phyloP scores from a whole-genome alignment of 2,329 filamentous ascomycete genomes.

The Monilinia vaccinii-corymbosi region DNA sequence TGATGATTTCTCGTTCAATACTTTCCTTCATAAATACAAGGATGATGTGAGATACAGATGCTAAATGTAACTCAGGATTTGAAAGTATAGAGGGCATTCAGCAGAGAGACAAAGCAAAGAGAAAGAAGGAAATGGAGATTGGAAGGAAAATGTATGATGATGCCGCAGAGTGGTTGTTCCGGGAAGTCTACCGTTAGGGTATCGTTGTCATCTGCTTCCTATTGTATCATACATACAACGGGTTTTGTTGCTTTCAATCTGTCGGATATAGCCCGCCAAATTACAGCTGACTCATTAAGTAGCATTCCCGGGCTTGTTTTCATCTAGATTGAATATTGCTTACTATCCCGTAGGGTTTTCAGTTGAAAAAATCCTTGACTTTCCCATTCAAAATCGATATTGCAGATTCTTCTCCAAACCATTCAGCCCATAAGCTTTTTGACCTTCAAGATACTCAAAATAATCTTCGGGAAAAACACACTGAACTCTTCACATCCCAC shows the following conservation, averaged over 20 bases:
- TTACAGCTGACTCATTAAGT: too few species aligned
- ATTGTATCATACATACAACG: too few species aligned
- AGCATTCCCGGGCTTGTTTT: background rate
- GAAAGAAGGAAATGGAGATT: background rate
- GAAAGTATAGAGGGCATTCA: background rate
- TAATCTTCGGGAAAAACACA: too few species aligned
- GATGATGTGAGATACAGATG: background rate
- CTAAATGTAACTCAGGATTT: background rate
- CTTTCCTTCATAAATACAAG: background rate
- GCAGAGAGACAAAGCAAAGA: background rate
- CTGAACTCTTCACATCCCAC: too few species aligned
- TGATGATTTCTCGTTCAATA: background rate
- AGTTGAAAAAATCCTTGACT: background rate
- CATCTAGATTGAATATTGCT: background rate
- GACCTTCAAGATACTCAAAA: too few species aligned
- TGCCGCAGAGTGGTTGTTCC: conserved; percentile 5
- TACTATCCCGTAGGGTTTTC: background rate
- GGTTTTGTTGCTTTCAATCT: background rate
- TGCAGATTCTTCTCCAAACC: background rate
- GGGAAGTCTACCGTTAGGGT: conserved; percentile 4
- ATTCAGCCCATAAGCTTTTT: background rate
- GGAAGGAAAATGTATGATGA: conserved; percentile 5
- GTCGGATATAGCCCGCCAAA: background rate
- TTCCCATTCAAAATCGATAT: background rate
- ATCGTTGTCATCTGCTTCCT: background rate